phyloP scores from a whole-genome alignment of 805 yeast species.

The Kurtzmaniella fragi region DNA sequence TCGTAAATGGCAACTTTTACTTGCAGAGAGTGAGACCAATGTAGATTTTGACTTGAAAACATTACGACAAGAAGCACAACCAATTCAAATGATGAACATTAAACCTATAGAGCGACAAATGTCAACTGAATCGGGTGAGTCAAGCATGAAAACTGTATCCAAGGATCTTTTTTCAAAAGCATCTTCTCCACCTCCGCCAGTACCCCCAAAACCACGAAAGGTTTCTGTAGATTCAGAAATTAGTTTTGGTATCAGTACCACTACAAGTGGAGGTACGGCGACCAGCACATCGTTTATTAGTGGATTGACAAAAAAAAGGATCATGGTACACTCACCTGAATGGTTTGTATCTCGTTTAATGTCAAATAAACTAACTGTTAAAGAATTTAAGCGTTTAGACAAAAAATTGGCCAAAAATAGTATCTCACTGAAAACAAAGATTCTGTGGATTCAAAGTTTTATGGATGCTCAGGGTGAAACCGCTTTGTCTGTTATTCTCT shows the following conservation, averaged over 20 bases:
- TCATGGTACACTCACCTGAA: slow-evolving; percentile 22
- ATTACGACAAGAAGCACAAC: slow-evolving; percentile 6
- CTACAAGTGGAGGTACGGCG: too few relatives aligned
- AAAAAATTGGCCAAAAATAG: slow-evolving; percentile 23
- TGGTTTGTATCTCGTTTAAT: slow-evolving; percentile 37
- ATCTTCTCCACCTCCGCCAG: not conserved
- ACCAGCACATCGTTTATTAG: too few relatives aligned
- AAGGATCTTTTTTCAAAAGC: not conserved
- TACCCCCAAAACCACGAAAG: not conserved
- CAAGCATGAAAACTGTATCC: not conserved
- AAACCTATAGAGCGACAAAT: not conserved
- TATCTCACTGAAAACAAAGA: slow-evolving; percentile 14
- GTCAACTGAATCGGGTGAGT: not conserved
- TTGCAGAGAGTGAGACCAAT: slow-evolving; percentile 37
- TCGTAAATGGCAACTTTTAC: slow-evolving; percentile 40
- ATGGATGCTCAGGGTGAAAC: slow-evolving; percentile 40
- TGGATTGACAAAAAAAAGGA: too few relatives aligned
- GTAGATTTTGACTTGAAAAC: slow-evolving; percentile 29
- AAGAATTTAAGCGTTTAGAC: slow-evolving; percentile 30
- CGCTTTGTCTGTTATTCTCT: slow-evolving; percentile 34
- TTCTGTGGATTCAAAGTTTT: slow-evolving; percentile 27
- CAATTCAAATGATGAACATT: too few relatives aligned
- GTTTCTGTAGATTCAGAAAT: not conserved
- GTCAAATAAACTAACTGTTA: slow-evolving; percentile 25
- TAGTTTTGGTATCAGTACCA: not conserved